These are phyloP conservation scores for Lachnellula hyalina DNA, from an alignment of 2,329 filamentous ascomycete species.

Conservation along the genomic window DNA sequence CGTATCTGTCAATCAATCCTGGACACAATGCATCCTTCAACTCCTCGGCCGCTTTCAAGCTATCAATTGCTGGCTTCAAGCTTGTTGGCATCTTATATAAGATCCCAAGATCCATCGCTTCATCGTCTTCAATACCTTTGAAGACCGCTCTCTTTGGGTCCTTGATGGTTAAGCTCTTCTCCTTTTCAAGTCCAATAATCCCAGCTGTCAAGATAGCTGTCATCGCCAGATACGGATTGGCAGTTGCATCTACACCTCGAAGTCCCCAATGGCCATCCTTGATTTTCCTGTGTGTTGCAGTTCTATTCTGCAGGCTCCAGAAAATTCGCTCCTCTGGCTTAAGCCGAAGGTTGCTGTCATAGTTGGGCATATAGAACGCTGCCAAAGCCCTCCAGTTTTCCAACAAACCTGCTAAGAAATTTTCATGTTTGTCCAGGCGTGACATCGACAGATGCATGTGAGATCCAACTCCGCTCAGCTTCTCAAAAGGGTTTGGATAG, in stretches of 20 bases:
- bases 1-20: conserved; percentile 49
- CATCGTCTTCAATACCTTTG: conserved; percentile 1
- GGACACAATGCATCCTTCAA: conserved; percentile 42
- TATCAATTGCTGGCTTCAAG: conserved; percentile 49
- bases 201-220: conserved; percentile 57
- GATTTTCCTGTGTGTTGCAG: conserved; percentile 66
- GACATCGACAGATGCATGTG: conserved; percentile 66
- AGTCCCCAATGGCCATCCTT: conserved; percentile 67
- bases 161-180: conserved; percentile 38
- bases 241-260: conserved; percentile 58
- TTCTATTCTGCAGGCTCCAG: conserved; percentile 77
- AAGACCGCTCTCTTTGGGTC: conserved; percentile 52
- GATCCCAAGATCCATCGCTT: conserved; percentile 47
- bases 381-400: conserved; percentile 57
- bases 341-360: conserved; percentile 62
- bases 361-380: conserved; percentile 62
- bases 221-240: conserved; percentile 48
- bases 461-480: conserved; percentile 56
- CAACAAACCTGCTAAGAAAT: conserved; percentile 68
- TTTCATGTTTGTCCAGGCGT: conserved; percentile 44
- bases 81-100: conserved; percentile 45
- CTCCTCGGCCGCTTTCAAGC: conserved; percentile 42
- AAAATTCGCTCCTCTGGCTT: conserved; percentile 65
- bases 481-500: conserved; percentile 62
- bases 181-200: conserved; percentile 44